Evolutionary conservation across 2,329 filamentous ascomycete genomes (phyloP).

Genomic region (Corynespora cassiicola): DNA sequence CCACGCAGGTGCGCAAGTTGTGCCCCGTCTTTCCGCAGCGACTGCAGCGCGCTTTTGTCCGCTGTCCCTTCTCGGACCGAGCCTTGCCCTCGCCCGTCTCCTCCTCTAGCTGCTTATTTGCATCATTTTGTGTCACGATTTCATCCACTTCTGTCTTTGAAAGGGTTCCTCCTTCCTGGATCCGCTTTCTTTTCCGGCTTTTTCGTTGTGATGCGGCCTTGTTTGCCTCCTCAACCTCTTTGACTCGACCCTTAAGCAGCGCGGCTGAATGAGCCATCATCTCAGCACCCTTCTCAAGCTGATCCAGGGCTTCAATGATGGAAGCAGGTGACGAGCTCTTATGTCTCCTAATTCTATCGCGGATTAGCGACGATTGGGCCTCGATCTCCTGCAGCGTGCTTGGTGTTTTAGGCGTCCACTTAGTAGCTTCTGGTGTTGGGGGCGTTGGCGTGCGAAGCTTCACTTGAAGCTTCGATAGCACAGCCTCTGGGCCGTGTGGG

Average conservation of each 20-base stretch:
- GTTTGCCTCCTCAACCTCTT: too few relatives aligned
- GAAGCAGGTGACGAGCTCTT: conserved; percentile 11
- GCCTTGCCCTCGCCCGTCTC: too few relatives aligned
- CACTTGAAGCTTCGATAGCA: conserved; percentile 37
- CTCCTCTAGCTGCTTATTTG: too few relatives aligned
- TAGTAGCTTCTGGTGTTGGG: conserved; percentile 1
- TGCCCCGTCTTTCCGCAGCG: conserved; percentile 6
- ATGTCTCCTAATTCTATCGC: conserved; percentile 3
- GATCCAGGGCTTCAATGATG: conserved; percentile 13
- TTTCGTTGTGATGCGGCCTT: too few relatives aligned
- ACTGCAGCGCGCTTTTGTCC: conserved; percentile 1
- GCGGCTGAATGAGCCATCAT: too few relatives aligned
- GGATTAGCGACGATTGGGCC: conserved; percentile 11
- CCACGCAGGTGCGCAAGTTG: conserved; percentile 3
- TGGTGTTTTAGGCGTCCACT: conserved; percentile 9
- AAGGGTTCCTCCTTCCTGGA: too few relatives aligned
- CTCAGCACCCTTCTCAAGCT: too few relatives aligned
- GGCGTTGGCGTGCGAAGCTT: conserved; percentile 12
- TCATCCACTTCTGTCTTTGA: too few relatives aligned
- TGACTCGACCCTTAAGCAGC: too few relatives aligned
- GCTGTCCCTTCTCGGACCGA: conserved; percentile 1
- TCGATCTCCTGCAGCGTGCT: conserved; percentile 13
- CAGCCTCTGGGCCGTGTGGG: conserved; percentile 33
- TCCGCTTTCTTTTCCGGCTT: too few relatives aligned
- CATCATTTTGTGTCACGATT: too few relatives aligned